Evolutionary conservation across 805 yeast genomes (phyloP), one percentile per base, ranked within the genome.

Genomic region (Cyberlindnera bimundalis): DNA sequence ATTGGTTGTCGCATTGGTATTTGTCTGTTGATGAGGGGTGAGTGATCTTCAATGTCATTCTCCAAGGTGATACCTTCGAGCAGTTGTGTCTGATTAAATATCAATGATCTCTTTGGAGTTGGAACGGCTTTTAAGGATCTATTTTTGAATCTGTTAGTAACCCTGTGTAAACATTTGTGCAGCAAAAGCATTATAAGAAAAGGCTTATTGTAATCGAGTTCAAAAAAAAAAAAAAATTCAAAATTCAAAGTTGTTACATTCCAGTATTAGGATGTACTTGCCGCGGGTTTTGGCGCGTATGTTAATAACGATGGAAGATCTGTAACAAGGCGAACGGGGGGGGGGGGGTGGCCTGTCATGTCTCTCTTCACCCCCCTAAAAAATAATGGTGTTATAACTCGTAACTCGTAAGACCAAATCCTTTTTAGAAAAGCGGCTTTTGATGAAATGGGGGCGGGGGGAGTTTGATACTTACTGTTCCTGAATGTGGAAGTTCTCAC

Each of bases 401-500:
- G n/a, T n/a, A n/a, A n/a, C n/a, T n/a, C n/a, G n/a, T n/a, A n/a
- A n/a, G n/a, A n/a, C n/a, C n/a, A n/a, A 21, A 7, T 21, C 10
- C 24, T 21, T 10, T 21, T 21, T 21, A 21, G 10, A 21, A 6
- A 7, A 7, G 24, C 24, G 10, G 10, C 10, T 21, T 6, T 10
- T 21, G 24, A 21, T 21, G 10, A 6, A 6, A 21, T 7, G 10
- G 10, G 10, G 24, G 10, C 31, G 33, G 12, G 25, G 21, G 30
- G 13, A n/a, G 25, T 11, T 13, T 13, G 3, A 12, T 39, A 52
- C 57, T 39, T 32, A 53, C 55, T 44, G 43, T 27, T 42, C 51
- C 35, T 46, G 46, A 31, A 65, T 62, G 45, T 64, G 70, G 47
- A 66, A 65, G 49, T 66, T 66, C 25, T 63, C 55, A 10, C 63